phyloP scores from a whole-genome alignment of 2,329 filamentous ascomycete species.

The Neonectria faginata region DNA sequence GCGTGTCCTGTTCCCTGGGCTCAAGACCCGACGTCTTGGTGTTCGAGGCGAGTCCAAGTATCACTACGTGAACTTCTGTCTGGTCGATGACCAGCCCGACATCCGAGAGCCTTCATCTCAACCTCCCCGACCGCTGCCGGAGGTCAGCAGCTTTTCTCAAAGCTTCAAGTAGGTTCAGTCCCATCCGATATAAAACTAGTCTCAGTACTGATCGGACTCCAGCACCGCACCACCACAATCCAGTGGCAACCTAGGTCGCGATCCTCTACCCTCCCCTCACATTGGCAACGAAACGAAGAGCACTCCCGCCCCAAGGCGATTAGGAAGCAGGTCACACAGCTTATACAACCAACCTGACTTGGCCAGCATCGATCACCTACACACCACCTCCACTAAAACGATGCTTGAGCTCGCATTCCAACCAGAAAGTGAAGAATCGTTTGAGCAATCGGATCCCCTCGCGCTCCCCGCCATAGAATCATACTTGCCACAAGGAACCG shows the following conservation, averaged over 20 bases:
- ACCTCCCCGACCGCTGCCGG: slow-evolving; percentile 62
- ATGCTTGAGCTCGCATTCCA: slow-evolving; percentile 71
- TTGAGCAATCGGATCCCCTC: slow-evolving; percentile 74
- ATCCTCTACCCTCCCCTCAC: slow-evolving; percentile 47
- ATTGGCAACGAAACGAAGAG: slow-evolving; percentile 40
- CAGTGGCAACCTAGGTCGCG: slow-evolving; percentile 46
- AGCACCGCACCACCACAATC: slow-evolving; percentile 51
- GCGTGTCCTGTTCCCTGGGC: slow-evolving; percentile 92
- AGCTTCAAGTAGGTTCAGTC: slow-evolving; percentile 60
- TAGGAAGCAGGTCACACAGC: slow-evolving; percentile 53
- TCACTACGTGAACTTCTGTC: slow-evolving; percentile 82
- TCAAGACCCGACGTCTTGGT: slow-evolving; percentile 91
- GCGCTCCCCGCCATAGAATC: slow-evolving; percentile 86
- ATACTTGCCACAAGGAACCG: slow-evolving; percentile 84
- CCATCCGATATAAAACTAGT: not conserved
- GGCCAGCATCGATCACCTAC: slow-evolving; percentile 67
- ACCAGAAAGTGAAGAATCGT: slow-evolving; percentile 63
- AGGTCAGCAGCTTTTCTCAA: slow-evolving; percentile 59
- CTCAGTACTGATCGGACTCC: slow-evolving; percentile 36
- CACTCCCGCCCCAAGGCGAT: slow-evolving; percentile 21
- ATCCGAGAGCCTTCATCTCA: slow-evolving; percentile 58
- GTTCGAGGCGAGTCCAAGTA: slow-evolving; percentile 98
- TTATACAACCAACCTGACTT: slow-evolving; percentile 71
- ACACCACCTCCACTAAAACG: slow-evolving; percentile 69
- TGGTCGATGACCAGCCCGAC: slow-evolving; percentile 68